Percentiles rank a stretch among this genome's conserved stretches.
Conservation (phyloP, 805 yeast species). For the Cyberlindnera saturnus region DNA sequence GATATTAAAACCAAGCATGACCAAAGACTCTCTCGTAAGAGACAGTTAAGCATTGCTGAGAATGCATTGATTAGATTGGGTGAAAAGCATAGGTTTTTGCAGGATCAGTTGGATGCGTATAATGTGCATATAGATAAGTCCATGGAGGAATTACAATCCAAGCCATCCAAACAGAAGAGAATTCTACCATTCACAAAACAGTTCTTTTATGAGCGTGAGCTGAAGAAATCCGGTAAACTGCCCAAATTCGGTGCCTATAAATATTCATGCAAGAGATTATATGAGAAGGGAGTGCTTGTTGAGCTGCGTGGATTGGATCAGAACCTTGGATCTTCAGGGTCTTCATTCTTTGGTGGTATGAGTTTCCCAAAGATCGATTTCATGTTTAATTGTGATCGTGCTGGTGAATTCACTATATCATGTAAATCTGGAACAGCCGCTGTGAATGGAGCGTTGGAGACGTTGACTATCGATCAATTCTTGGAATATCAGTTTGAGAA, state of each 20-base stretch:
- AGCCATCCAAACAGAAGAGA: slow-evolving; percentile 23
- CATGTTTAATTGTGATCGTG: slow-evolving; percentile 68
- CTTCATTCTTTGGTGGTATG: slow-evolving; percentile 34
- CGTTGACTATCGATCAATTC: slow-evolving; percentile 64
- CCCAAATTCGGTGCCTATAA: slow-evolving; percentile 75
- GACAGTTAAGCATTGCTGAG: slow-evolving; percentile 39
- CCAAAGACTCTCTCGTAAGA: slow-evolving; percentile 39
- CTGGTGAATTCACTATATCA: slow-evolving; percentile 68
- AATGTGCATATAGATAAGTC: slow-evolving; percentile 45
- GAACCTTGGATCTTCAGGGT: slow-evolving; percentile 30
- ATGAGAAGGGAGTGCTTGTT: slow-evolving; percentile 63
- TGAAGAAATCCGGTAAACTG: slow-evolving; percentile 57
- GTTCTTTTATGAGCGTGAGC: slow-evolving; percentile 66
- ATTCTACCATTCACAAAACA: slow-evolving; percentile 62
- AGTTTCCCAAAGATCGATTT: slow-evolving; percentile 65
- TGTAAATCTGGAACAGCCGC: slow-evolving; percentile 69
- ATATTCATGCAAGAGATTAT: slow-evolving; percentile 67
- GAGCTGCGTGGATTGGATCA: slow-evolving; percentile 51
- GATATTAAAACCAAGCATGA: slow-evolving; percentile 62
- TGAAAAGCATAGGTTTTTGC: slow-evolving; percentile 40
- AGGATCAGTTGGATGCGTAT: slow-evolving; percentile 35
- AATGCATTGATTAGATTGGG: slow-evolving; percentile 38
- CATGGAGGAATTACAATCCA: slow-evolving; percentile 42
- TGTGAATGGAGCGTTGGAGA: slow-evolving; percentile 45
- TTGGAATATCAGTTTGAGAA: slow-evolving; percentile 71